Evolutionary conservation across 2,329 filamentous ascomycete species (phyloP), one percentile per base, ranked within the genome.

Genomic region (Lachnellula occidentalis): DNA sequence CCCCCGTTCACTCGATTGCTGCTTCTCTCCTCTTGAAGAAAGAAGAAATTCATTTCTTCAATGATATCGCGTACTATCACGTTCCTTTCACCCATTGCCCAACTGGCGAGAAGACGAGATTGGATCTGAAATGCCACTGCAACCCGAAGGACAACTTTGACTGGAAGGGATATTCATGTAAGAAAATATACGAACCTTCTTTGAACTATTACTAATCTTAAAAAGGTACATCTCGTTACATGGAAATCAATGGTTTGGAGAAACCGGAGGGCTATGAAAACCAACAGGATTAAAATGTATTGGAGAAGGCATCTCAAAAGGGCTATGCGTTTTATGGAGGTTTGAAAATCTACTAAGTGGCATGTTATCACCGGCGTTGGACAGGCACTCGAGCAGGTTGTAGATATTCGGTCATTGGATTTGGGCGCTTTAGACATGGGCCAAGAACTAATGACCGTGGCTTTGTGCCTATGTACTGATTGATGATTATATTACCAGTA

Each of bases 151-250:
- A 97, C 57, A 99, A 99, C 77, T 99, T 99, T 78, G 94, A 99
- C 74, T 99, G 95, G 95, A 96, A 96, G 74, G 88, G 89, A 50
- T 97, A 96, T 72, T 96, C 90, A 71, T 97, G 92, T 95, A 82
- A 78, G 89, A 17, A 19, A 11, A 1, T n/a, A 17, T 22, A 27
- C 1, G 21, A 14, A n/a, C 24, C 45, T 45, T 5, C 42, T 22
- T 12, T 15, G 37, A 36, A 45, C 54, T 51, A 56, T 37, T 50
- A 50, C 61, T 64, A 58, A 67, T 48, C 49, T 53, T 61, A 56
- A 56, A 22, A 58, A 92, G 89, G 89, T 76, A 96, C 92, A 50
- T 82, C 88, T 34, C 83, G 87, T 65, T 99, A 81, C 77, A 97
- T 88, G 70, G 88, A 96, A 45, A 72, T 91, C 66, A 95, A 92